phyloP scores from a whole-genome alignment of 345 rosid genomes.

The Odontarrhena argentea region DNA sequence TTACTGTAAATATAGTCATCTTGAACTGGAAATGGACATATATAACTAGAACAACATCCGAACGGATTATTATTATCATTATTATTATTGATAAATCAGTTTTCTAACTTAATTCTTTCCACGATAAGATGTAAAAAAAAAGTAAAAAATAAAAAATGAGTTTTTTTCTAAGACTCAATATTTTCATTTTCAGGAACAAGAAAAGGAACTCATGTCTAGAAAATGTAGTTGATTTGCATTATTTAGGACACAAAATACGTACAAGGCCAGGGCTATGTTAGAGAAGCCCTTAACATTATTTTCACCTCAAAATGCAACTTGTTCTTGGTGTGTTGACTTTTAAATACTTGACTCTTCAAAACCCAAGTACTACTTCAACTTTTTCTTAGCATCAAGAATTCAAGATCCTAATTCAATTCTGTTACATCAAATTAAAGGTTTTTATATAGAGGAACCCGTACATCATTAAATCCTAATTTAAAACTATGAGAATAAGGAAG shows the following conservation, averaged over 20 bases:
- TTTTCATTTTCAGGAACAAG: background rate
- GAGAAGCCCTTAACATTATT: background rate
- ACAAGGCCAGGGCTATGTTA: background rate
- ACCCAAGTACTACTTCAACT: constrained; percentile 14
- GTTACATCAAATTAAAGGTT: background rate
- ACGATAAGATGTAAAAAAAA: too few relatives aligned
- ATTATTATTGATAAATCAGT: too few relatives aligned
- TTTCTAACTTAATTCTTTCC: too few relatives aligned
- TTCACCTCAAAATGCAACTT: background rate
- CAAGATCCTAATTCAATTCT: background rate
- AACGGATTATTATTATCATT: too few relatives aligned
- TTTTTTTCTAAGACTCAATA: too few relatives aligned
- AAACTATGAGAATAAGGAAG: background rate
- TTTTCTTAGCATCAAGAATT: background rate
- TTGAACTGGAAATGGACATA: background rate
- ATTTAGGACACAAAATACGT: background rate
- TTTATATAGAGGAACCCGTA: background rate
- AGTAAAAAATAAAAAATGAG: too few relatives aligned
- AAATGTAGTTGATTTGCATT: background rate
- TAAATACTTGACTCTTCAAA: constrained; percentile 13
- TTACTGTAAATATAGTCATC: background rate
- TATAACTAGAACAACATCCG: too few relatives aligned
- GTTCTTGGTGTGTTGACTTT: constrained; percentile 17
- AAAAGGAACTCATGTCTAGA: background rate
- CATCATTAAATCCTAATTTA: background rate